These are phyloP conservation scores for Flaveria trinervia DNA, from an alignment of 129 eudicot genomes.

Conservation along the genomic window DNA sequence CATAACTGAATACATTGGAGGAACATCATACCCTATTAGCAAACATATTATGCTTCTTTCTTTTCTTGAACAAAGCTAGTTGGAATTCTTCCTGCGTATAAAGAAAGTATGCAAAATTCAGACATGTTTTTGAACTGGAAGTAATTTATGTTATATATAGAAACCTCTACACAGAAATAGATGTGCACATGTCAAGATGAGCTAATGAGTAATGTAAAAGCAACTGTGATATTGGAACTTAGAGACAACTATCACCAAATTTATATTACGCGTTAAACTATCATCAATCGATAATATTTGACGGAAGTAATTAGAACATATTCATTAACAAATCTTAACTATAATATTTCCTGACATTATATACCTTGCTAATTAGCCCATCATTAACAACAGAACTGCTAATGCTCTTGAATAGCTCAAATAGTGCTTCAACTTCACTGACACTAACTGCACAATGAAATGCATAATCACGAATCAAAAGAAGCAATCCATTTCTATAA, in stretches of 20 bases:
- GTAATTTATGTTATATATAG: not conserved
- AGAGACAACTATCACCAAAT: not conserved
- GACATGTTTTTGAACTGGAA: not conserved
- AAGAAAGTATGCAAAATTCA: not conserved
- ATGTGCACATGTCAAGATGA: not conserved
- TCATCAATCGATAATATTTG: not conserved
- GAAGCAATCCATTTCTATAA: not conserved
- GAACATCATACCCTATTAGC: conserved; percentile 83
- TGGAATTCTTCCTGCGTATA: conserved; percentile 84
- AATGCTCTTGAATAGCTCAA: conserved; percentile 58
- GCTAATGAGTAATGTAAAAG: not conserved
- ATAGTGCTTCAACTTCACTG: conserved; percentile 62
- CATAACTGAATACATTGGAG: not conserved
- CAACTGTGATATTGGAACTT: not conserved
- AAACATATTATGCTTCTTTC: conserved; percentile 73
- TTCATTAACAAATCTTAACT: no score
- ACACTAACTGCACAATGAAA: conserved; percentile 45
- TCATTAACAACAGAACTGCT: conserved; percentile 56
- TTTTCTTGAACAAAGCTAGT: conserved; percentile 90
- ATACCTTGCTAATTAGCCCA: conserved; percentile 59
- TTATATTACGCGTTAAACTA: not conserved
- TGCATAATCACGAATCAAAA: not conserved
- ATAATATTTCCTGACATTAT: not conserved
- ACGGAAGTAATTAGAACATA: not conserved
- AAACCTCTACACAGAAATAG: conserved; percentile 7